Evolutionary conservation across 2,329 filamentous ascomycete species (phyloP), one percentile per base, ranked within the genome.

Genomic region (Clonostachys chloroleuca): DNA sequence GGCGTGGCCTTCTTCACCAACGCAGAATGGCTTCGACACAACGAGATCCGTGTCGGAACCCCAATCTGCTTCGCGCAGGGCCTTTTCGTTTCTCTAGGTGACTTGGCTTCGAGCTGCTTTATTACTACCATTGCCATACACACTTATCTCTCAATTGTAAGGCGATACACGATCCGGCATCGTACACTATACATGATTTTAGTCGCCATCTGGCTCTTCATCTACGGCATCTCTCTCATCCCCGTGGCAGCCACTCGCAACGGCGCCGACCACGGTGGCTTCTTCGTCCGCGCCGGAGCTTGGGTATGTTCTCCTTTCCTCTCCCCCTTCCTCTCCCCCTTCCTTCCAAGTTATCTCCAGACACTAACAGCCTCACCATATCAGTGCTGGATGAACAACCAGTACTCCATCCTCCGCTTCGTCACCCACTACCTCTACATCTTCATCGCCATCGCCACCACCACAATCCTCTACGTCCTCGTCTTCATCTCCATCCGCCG

Each of bases 31-130:
- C 66, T 86, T 6, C 60, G 64, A 2, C 59, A 67, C 13, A 70
- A 84, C 58, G 70, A 67, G 0, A 74, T 88, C 14, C 56, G 73
- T 2, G 78, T 83, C 2, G 72, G 72, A 3, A 75, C 74, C 0
- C 54, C 69, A 2, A 68, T 76, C 6, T 89, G 85, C 63, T 77
- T 69, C 56, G 75, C 75, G 0, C 85, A 89, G 61, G 85, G 83
- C n/a, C 83, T 84, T 63, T 80, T 88, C 43, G 69, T 88, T 4
- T 84, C 82, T 5, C 79, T 77, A 0, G 86, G 85, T 33, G 83
- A 87, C 57, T 57, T 89, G 46, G 74, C 82, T 0, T 83, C 80
- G 20, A 85, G 82, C 51, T 75, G 84, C 46, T 89, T 86, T 60
- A 84, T 87, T 52, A 76, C 81, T 3, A 68, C 72, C 1, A 86